These are phyloP conservation scores for Fusarium pseudograminearum DNA, from an alignment of 2,329 filamentous ascomycete species.

Conservation along the genomic window DNA sequence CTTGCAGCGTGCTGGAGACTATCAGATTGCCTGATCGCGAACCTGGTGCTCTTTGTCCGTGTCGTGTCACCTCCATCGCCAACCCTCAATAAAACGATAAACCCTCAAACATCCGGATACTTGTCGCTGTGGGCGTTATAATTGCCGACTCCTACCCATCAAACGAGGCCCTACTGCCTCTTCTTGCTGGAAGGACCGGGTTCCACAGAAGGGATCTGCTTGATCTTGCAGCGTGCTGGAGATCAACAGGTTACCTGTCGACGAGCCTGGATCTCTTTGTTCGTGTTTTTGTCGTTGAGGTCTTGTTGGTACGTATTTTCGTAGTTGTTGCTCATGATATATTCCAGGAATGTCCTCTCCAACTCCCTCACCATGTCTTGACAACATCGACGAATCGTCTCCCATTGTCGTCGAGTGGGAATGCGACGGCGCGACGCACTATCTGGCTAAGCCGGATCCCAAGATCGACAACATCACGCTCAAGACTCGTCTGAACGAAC, in stretches of 20 bases:
- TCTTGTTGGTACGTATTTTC: constrained; percentile 7
- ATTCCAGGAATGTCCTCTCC: constrained; percentile 12
- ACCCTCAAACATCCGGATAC: background rate
- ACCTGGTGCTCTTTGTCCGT: constrained; percentile 2
- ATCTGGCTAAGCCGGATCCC: constrained; percentile 24
- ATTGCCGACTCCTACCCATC: constrained; percentile 32
- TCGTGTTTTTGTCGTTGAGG: background rate
- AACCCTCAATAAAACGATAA: background rate
- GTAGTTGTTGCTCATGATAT: constrained; percentile 7
- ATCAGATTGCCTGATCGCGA: constrained; percentile 10
- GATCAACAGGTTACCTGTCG: constrained; percentile 15
- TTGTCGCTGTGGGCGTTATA: constrained; percentile 21
- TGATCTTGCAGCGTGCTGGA: constrained; percentile 22
- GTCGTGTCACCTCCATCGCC: background rate
- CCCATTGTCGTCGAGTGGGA: constrained; percentile 23
- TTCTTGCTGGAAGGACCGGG: constrained; percentile 31
- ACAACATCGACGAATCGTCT: constrained; percentile 12
- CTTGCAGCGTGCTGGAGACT: constrained; percentile 13
- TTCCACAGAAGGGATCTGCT: constrained; percentile 11
- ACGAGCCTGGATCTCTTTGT: constrained; percentile 12
- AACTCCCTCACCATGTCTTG: constrained; percentile 16
- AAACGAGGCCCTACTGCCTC: constrained; percentile 4
- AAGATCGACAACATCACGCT: constrained; percentile 18
- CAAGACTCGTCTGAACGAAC: background rate
- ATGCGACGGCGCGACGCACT: constrained; percentile 3